Evolutionary conservation across 805 yeast genomes (phyloP), one percentile per base, ranked within the genome.

Genomic region (Ogataea degrootiae): DNA sequence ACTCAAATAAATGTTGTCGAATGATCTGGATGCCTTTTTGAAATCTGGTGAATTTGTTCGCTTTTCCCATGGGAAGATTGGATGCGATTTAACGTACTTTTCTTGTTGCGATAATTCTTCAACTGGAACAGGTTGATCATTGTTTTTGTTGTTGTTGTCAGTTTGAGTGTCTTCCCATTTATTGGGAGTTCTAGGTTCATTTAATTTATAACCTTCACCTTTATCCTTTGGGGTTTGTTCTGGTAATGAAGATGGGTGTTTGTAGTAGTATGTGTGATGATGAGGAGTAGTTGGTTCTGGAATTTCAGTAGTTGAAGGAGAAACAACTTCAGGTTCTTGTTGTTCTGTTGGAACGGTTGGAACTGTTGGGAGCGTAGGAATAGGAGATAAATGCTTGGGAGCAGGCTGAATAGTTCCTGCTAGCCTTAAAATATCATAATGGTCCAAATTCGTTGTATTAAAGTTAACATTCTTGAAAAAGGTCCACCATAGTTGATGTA

Each of bases 31-130:
- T 15, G 26, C 21, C 21, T 11, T 44, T 46, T 11, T 26, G 11
- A 11, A 26, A 9, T 22, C 41, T 19, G 17, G 17, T 22, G 34
- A 31, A 15, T 33, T 16, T 16, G 8, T 29, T 15, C 5, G 7
- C n/a, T 23, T 46, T 46, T 68, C 72, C 70, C 71, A 68, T 29
- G 72, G 72, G 59, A 68, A 68, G 22, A 67, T 62, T 1, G 69
- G 68, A 54, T 67, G 61, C 2, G 56, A 42, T 6, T 42, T 37
- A 14, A 59, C 63, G 45, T 62, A 62, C 14, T 44, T 45, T 37
- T 60, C 61, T 35, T 48, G 44, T 21, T 37, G 15, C 5, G 45
- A 22, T 12, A 42, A 17, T 34, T 33, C 17, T 41, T 41, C 16
- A 15, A 31, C 42, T 17, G 9, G 12, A 2, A 26, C 31, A 7